Conservation (phyloP, 2,329 filamentous ascomycete species). For the Sporothrix inflata region DNA sequence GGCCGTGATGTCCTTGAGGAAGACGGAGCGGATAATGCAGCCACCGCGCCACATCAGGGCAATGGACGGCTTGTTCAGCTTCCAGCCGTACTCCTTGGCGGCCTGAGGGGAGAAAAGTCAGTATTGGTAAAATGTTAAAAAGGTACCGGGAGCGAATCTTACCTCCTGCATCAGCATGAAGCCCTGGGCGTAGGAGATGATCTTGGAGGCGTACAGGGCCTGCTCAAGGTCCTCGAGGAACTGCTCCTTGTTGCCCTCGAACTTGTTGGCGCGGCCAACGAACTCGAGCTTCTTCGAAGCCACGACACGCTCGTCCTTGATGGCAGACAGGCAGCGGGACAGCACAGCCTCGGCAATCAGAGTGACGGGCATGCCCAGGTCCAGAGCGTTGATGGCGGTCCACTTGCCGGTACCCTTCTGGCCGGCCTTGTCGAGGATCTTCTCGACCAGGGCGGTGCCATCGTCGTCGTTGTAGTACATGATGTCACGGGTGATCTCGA, state of each 20-base stretch:
- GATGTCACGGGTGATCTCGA: slow-evolving; percentile 98
- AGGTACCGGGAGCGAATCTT: slow-evolving; percentile 66
- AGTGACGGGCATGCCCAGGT: slow-evolving; percentile 97
- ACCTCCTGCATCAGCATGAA: slow-evolving; percentile 99
- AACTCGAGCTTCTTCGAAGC: slow-evolving; percentile 77
- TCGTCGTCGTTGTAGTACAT: slow-evolving; percentile 98
- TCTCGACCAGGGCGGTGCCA: slow-evolving; percentile 88
- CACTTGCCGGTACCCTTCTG: slow-evolving; percentile 99
- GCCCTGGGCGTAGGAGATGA: slow-evolving; percentile 98
- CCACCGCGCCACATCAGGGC: slow-evolving; percentile 99
- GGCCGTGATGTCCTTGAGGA: slow-evolving; percentile 98
- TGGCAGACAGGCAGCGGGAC: slow-evolving; percentile 86
- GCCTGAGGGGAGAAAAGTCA: no score
- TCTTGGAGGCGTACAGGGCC: slow-evolving; percentile 98
- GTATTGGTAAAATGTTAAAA: no score
- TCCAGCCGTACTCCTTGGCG: slow-evolving; percentile 94
- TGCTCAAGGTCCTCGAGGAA: slow-evolving; percentile 98
- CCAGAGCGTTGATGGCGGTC: slow-evolving; percentile 98
- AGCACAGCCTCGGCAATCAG: slow-evolving; percentile 97
- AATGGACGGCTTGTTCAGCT: slow-evolving; percentile 99
- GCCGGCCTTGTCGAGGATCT: slow-evolving; percentile 97
- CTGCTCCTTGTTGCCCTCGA: slow-evolving; percentile 86
- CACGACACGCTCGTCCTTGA: slow-evolving; percentile 89
- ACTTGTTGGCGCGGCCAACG: slow-evolving; percentile 74
- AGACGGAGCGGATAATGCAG: slow-evolving; percentile 99